phyloP scores from a whole-genome alignment of 768 basidiomycete genomes.

The Mycena rebaudengoi region DNA sequence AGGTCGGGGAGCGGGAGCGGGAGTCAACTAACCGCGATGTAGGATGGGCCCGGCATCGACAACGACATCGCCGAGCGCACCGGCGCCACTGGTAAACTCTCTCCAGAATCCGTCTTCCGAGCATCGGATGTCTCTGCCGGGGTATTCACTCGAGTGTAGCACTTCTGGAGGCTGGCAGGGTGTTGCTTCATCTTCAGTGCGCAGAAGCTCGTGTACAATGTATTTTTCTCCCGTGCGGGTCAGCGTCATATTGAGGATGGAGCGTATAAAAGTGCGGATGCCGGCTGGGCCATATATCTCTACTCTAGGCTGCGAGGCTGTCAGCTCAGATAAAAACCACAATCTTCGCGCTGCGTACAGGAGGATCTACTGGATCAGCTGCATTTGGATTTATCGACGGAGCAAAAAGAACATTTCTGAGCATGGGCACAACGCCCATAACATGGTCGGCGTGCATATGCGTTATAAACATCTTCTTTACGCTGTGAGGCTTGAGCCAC shows the following conservation, averaged over 20 bases:
- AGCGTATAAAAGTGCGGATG: conserved; percentile 77
- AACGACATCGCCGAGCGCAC: conserved; percentile 51
- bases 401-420: conserved; percentile 66
- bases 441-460: conserved; percentile 67
- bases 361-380: conserved; percentile 27
- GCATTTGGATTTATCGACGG: conserved; percentile 38
- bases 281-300: conserved; percentile 86
- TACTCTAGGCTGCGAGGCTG: conserved; percentile 53
- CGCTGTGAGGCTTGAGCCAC: conserved; percentile 51
- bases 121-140: conserved; percentile 67
- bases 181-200: conserved; percentile 58
- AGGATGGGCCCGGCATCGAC: conserved; percentile 80
- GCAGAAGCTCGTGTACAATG: conserved; percentile 82
- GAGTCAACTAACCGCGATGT: conserved; percentile 75
- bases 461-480: conserved; percentile 74
- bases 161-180: conserved; percentile 55
- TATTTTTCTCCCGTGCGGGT: conserved; percentile 69
- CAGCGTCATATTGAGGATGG: conserved; percentile 72
- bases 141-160: conserved; percentile 70
- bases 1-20: background rate
- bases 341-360: conserved; percentile 16
- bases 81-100: conserved; percentile 51
- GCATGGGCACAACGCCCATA: conserved; percentile 67
- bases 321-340: conserved; percentile 12
- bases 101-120: conserved; percentile 72